Evolutionary conservation across 176 grass and related monocot species (phyloP), one percentile per base, ranked within the genome.

Genomic region (Cenchrus purpureus): DNA sequence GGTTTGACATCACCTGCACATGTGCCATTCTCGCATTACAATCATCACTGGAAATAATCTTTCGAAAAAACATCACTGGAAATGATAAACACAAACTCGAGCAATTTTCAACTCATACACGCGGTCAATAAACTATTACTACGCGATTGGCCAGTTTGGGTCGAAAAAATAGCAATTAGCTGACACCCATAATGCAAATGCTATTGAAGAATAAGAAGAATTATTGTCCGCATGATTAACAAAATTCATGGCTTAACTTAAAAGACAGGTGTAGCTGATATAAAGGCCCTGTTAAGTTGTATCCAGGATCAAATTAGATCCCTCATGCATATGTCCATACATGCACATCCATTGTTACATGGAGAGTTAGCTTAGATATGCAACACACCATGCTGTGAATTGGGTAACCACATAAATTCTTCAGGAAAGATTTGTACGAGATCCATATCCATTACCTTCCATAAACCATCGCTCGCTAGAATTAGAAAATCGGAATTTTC

Each of bases 401-500:
- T 20, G 20, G 64, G 25, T 61, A 19, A 37, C 46, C 48, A 16
- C 1, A 12, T 65, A 57, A 56, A 82, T 75, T 31, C 40, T 46
- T 82, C 55, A 77, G 9, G 16, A 32, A 88, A 29, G 25, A 62
- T 64, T 14, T 57, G 53, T 63, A 68, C 54, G 45, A 87, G 32
- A 51, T 71, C 71, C 68, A n/a, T 46, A 81, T 40, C 25, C 20
- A 76, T 91, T 84, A 99, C 97, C 97, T 99, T 99, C 97, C 97
- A 99, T 49, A 99, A 88, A 20, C 97, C 97, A 62, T 99, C 97
- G 71, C 97, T 99, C 79, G 97, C 97, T 76, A 99, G 94, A 87
- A 99, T 99, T 80, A 99, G 62, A 37, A 91, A 91, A 52, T 99
- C 92, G 2, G 72, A 79, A 68, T 68, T 85, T 52, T 96, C 94